phyloP scores from a whole-genome alignment of 495 filamentous ascomycete genomes.

The Gamarada debralockiae region DNA sequence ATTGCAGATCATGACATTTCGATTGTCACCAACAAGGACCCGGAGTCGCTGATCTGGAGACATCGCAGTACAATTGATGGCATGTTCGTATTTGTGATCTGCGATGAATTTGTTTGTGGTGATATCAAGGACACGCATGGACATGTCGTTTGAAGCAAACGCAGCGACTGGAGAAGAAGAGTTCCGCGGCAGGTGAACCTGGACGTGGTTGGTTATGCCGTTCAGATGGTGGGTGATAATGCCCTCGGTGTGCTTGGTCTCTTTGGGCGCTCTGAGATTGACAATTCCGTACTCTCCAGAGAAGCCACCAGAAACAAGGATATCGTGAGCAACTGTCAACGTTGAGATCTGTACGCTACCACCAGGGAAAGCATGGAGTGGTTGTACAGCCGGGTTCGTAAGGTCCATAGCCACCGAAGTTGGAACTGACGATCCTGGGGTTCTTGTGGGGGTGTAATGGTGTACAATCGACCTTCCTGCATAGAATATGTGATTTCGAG shows the following conservation, averaged over 20 bases:
- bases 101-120: conserved; percentile 61
- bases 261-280: conserved; percentile 44
- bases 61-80: conserved; percentile 81
- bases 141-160: conserved; percentile 80
- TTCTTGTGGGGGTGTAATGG: conserved; percentile 48
- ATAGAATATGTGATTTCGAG: conserved; percentile 75
- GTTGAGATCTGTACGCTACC: conserved; percentile 59
- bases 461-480: conserved; percentile 56
- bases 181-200: conserved; percentile 59
- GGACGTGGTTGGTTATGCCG: conserved; percentile 85
- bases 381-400: conserved; percentile 39
- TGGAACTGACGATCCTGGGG: conserved; percentile 22
- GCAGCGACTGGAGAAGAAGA: conserved; percentile 61
- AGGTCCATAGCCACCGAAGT: conserved; percentile 59
- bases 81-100: conserved; percentile 55
- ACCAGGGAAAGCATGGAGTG: conserved; percentile 24
- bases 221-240: conserved; percentile 62
- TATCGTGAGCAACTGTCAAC: conserved; percentile 58
- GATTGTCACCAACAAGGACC: conserved; percentile 60
- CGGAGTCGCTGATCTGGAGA: conserved; percentile 78
- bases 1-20: conserved; percentile 44
- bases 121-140: conserved; percentile 73
- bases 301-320: conserved; percentile 78
- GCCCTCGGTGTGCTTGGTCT: conserved; percentile 49
- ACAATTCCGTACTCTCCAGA: conserved; percentile 74